Base-by-base conservation (phyloP, 106 monocot genomes). In the Posidonia australis region DNA sequence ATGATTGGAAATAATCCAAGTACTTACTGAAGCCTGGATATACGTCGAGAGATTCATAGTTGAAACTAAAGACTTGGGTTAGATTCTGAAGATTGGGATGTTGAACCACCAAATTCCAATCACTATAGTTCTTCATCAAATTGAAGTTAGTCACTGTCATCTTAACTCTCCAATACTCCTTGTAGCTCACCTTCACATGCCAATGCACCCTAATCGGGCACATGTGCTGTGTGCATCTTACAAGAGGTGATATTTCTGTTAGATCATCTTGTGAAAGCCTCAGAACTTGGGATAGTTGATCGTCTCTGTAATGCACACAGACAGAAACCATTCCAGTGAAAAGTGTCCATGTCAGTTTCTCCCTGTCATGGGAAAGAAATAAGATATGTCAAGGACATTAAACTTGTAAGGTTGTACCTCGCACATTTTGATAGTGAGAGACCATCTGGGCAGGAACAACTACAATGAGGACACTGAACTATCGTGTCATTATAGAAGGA, bases 81-180 rank as follows among this genome's bases (percentile, higher is more conserved):
- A 93, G 5, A 62, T 70, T 79, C 43, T 45, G 44, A 22, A 89
- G 69, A 46, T 86, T 86, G 11, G 89, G 93, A 58, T 93, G 93
- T 56, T 86, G 79, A 19, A 89, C 51, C 48, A 93, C 83, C 76
- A 93, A 67, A 59, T 79, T 93, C 86, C 93, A 93, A 11, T 89
- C 79, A 51, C 79, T 93, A 67, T 86, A 93, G 48, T 93, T 93
- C 77, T 75, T 77, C 27, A 58, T 9, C 44, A 79, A 5, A 66
- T 86, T 81, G 65, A 77, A 84, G 62, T 93, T 89, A 62, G 77
- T 81, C 26, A 93, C 67, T 0, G 93, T 86, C 67, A 89, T 70
- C 73, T 93, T 93, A 43, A 84, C 89, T 53, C 93, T 86, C 93
- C 93, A 93, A 62, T 89, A 89, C 23, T 65, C 81, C 51, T 62